phyloP scores from a whole-genome alignment of 306 rosid genomes.

The Bauhinia variegata region DNA sequence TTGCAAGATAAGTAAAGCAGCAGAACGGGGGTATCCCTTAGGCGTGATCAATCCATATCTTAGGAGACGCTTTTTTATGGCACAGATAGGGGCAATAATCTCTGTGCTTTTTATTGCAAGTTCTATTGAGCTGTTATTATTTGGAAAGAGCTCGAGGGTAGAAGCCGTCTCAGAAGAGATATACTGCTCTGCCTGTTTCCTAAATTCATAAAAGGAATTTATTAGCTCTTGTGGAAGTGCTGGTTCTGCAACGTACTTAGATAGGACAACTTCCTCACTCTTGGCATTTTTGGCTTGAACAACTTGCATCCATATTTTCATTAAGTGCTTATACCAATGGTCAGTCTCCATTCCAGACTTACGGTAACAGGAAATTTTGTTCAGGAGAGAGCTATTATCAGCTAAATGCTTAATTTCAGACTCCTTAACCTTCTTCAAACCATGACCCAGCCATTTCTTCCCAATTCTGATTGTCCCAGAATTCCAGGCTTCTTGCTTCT shows the following conservation, averaged over 20 bases:
- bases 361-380: conserved; percentile 64
- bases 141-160: conserved; percentile 64
- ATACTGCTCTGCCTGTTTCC: conserved; percentile 63
- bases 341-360: conserved; percentile 94
- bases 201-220: conserved; percentile 71
- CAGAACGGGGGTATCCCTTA: conserved; percentile 60
- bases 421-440: conserved; percentile 89
- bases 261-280: conserved; percentile 66
- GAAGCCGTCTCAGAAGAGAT: conserved; percentile 73
- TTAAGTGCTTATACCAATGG: conserved; percentile 85
- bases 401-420: conserved; percentile 86
- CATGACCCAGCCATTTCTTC: conserved; percentile 91
- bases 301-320: conserved; percentile 85
- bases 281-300: conserved; percentile 56
- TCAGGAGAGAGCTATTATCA: conserved; percentile 56
- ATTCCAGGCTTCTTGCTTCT: conserved; percentile 80
- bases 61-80: conserved; percentile 60
- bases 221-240: conserved; percentile 74
- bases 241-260: conserved; percentile 66
- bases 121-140: conserved; percentile 47
- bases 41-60: conserved; percentile 73
- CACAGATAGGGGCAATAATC: conserved; percentile 68
- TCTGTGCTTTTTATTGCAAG: conserved; percentile 51
- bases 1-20: conserved; percentile 64
- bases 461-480: conserved; percentile 68